Percentiles rank a stretch among this genome's conserved stretches.
Conservation (phyloP, 805 yeast genomes). For the Brettanomyces nanus region DNA sequence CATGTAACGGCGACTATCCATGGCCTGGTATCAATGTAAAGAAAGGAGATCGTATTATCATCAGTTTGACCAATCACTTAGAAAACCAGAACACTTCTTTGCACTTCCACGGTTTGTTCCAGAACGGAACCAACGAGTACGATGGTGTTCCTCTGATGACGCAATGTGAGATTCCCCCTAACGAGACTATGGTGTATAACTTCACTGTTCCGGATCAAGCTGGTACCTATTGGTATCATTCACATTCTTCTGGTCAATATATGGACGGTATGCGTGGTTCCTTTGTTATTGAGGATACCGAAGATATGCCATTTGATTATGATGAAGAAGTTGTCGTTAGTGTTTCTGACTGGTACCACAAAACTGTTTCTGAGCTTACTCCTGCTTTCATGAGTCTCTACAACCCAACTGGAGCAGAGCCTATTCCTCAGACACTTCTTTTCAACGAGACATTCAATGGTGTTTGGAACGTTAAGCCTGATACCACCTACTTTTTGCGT, state of each 20-base stretch:
- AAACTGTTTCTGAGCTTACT: constrained; percentile 40
- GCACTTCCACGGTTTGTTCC: constrained; percentile 94
- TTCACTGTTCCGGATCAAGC: constrained; percentile 77
- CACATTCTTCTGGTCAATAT: constrained; percentile 84
- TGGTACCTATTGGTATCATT: constrained; percentile 97
- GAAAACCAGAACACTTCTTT: constrained; percentile 60
- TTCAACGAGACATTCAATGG: constrained; percentile 74
- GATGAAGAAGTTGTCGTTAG: constrained; percentile 72
- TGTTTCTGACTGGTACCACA: constrained; percentile 86
- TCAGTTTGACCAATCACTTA: constrained; percentile 72
- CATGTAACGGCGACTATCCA: constrained; percentile 59
- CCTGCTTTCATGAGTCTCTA: constrained; percentile 53
- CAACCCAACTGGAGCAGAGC: constrained; percentile 98
- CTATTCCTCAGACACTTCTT: constrained; percentile 76
- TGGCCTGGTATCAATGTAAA: constrained; percentile 76
- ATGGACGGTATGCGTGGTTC: constrained; percentile 89
- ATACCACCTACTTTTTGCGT: constrained; percentile 75
- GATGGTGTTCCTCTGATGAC: constrained; percentile 88
- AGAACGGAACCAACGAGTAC: constrained; percentile 64
- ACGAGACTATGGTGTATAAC: constrained; percentile 64
- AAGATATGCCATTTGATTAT: constrained; percentile 58
- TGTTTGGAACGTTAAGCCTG: constrained; percentile 76
- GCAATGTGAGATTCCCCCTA: constrained; percentile 90
- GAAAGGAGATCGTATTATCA: constrained; percentile 70
- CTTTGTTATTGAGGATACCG: constrained; percentile 56